phyloP scores from a whole-genome alignment of 441 rosid species.

The Rhodomyrtus psidioides region DNA sequence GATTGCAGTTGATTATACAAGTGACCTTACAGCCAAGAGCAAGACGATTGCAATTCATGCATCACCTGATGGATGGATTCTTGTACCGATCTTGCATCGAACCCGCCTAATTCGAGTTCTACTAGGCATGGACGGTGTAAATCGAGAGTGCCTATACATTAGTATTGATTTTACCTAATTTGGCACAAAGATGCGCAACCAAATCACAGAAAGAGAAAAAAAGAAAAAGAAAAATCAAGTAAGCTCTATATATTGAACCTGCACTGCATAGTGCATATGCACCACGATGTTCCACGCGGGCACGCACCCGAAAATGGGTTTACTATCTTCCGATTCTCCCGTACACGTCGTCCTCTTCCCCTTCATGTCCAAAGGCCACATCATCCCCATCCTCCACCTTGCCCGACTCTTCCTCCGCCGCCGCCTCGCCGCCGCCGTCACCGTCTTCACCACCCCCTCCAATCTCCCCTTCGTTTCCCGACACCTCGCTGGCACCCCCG shows the following conservation, averaged over 20 bases:
- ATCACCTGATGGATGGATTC: neutral
- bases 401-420: slow-evolving; percentile 53
- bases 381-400: slow-evolving; percentile 58
- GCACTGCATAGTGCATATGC: too few relatives aligned
- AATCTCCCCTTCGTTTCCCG: slow-evolving; percentile 43
- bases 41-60: neutral
- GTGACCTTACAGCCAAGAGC: neutral
- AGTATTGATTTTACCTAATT: neutral
- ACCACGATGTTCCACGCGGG: neutral
- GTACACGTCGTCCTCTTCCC: slow-evolving; percentile 52
- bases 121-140: neutral
- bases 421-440: slow-evolving; percentile 11
- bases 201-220: neutral
- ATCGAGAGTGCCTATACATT: neutral
- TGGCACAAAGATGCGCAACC: neutral
- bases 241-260: neutral
- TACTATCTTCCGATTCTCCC: neutral
- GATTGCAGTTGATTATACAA: neutral
- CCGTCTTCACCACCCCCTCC: slow-evolving; percentile 58
- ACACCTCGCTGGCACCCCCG: slow-evolving; percentile 31
- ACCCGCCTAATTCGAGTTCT: neutral
- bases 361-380: slow-evolving; percentile 81
- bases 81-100: neutral
- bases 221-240: neutral
- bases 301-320: neutral